A percentile compares a stretch with the other conserved stretches of the same genome.
These are phyloP conservation scores for Leishmania aethiopica DNA, from an alignment of 208 protist genomes.

Conservation along the genomic window DNA sequence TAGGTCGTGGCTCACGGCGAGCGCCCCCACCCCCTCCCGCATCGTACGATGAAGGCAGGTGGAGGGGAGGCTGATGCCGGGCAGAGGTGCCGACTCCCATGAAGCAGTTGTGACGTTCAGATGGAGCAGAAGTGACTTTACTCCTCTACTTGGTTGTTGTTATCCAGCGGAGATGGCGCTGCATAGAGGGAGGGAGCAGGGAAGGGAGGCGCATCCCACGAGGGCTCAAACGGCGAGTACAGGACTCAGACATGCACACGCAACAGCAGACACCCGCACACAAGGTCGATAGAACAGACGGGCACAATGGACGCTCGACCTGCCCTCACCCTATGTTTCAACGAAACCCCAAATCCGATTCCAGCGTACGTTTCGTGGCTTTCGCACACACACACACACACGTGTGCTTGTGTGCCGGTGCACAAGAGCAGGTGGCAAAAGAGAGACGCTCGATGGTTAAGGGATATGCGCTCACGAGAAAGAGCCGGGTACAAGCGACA, in stretches of 20 bases:
- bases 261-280: neutral
- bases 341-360: neutral
- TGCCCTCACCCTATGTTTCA: neutral
- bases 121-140: neutral
- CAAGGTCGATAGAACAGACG: neutral
- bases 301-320: neutral
- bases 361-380: neutral
- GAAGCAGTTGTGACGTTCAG: constrained; percentile 2
- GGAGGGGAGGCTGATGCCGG: neutral
- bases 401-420: neutral
- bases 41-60: neutral
- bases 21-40: too few species aligned
- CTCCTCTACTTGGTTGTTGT: neutral
- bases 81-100: constrained; percentile 1
- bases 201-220: neutral
- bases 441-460: neutral
- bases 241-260: neutral
- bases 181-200: neutral
- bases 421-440: neutral
- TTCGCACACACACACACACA: neutral
- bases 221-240: neutral
- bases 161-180: neutral
- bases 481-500: neutral
- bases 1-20: neutral
- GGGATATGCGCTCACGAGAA: neutral